Evolutionary conservation across 352 stramenopile species (phyloP).

Genomic region (Phytophthora aleatoria): DNA sequence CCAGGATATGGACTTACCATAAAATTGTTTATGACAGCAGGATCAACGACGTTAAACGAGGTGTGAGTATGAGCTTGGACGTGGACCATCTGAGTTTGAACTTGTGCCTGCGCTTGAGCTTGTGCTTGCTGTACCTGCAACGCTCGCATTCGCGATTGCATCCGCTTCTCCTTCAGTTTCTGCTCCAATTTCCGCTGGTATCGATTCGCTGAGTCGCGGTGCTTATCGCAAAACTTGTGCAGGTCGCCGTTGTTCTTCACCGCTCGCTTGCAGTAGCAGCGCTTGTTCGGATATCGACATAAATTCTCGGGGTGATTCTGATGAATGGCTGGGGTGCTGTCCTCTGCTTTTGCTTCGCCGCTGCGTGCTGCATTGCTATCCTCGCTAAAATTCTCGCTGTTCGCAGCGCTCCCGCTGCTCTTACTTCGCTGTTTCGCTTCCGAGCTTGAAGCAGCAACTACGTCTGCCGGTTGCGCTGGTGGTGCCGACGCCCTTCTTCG

Average conservation of each 20-base stretch:
- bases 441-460: slow-evolving; percentile 14
- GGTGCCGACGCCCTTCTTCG: slow-evolving; percentile 21
- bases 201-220: slow-evolving; percentile 63
- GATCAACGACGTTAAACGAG: slow-evolving; percentile 2
- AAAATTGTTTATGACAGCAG: slow-evolving; percentile 1
- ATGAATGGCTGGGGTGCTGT: slow-evolving; percentile 14
- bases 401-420: slow-evolving; percentile 24
- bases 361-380: slow-evolving; percentile 15
- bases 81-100: slow-evolving; percentile 24
- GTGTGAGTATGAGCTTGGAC: slow-evolving; percentile 6
- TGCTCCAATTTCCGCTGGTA: slow-evolving; percentile 66
- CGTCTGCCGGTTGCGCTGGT: slow-evolving; percentile 8
- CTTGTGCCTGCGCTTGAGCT: slow-evolving; percentile 15
- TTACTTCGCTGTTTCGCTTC: slow-evolving; percentile 22
- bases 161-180: slow-evolving; percentile 40
- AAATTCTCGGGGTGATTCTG: slow-evolving; percentile 34
- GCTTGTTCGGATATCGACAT: slow-evolving; percentile 71
- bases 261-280: slow-evolving; percentile 59
- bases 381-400: slow-evolving; percentile 29
- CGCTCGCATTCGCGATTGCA: slow-evolving; percentile 36
- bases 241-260: slow-evolving; percentile 71
- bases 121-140: slow-evolving; percentile 29
- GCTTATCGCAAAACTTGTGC: slow-evolving; percentile 70
- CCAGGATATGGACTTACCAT: slow-evolving; percentile 20
- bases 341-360: slow-evolving; percentile 13